Evolutionary conservation across 495 filamentous ascomycete genomes (phyloP), one percentile per base, ranked within the genome.

Genomic region (Talaromyces liani): DNA sequence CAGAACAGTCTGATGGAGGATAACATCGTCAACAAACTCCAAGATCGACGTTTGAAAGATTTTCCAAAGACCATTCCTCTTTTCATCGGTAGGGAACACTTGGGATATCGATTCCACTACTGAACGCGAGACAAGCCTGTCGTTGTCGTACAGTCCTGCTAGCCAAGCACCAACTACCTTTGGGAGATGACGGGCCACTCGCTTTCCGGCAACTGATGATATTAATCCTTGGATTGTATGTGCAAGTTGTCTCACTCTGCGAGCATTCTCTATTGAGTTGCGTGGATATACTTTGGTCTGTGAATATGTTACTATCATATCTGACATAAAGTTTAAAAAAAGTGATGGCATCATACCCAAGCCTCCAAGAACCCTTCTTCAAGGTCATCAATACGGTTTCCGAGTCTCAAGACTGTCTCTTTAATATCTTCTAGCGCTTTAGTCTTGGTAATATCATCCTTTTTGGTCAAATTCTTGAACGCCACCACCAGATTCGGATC

Each of bases 391-490:
- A 70, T 73, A 33, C 75, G 71, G 16, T 75, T 76, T 60, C 79
- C 69, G 55, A 80, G 62, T 60, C 75, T 72, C 66, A 79, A 62
- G n/a, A 91, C 77, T 68, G 88, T 83, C 45, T 82, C 70, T 54
- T 88, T 83, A 34, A 99, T 72, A 49, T 97, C 93, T 61, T 98
- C 93, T 58, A 99, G 72, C 0, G 92, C 94, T 71, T 95, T 97
- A n/a, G 88, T 81, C 68, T 95, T 93, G 29, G 95, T 99, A 14
- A 85, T 93, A 63, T 88, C 88, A 77, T 97, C 93, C 73, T 92
- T 96, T 77, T 98, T 99, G 55, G 86, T 82, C 16, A 97, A 80
- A 67, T 93, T 95, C 72, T 97, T 96, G 79, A 96, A 93, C 22
- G 88, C 83, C 8, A 99, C 92, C 14, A 91, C 84, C 56, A 94